phyloP scores from a whole-genome alignment of 257 asterid genomes.

The Capsicum baccatum region DNA sequence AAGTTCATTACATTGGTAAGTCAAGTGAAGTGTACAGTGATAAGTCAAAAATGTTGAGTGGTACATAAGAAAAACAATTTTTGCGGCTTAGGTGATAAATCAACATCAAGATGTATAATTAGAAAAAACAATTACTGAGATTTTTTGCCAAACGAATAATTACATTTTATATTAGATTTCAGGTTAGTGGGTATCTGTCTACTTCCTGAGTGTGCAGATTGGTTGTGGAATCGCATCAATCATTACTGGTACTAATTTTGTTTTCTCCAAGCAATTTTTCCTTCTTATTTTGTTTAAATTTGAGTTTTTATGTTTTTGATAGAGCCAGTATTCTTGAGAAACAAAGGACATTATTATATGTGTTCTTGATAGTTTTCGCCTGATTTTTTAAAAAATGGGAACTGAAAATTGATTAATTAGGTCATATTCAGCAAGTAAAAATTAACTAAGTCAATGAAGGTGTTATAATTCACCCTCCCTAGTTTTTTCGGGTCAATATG shows the following conservation, averaged over 20 bases:
- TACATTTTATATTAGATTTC: neutral
- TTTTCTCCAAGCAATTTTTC: neutral
- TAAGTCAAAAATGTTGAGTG: neutral
- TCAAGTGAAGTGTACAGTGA: neutral
- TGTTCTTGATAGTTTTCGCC: neutral
- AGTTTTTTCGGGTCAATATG: neutral
- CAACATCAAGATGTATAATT: neutral
- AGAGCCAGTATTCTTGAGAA: neutral
- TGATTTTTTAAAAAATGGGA: neutral
- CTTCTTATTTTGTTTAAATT: neutral
- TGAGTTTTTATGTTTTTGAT: neutral
- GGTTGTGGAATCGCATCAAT: neutral
- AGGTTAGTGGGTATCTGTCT: slow-evolving; percentile 20
- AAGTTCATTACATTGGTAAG: too few species aligned
- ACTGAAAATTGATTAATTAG: neutral
- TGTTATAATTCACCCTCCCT: neutral
- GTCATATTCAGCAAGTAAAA: neutral
- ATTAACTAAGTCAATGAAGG: neutral
- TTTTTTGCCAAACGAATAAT: neutral
- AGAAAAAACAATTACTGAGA: neutral
- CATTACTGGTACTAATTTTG: neutral
- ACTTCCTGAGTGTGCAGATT: neutral
- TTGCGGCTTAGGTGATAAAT: neutral
- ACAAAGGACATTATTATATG: neutral
- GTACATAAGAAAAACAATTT: neutral